Conservation (phyloP, 202 grass and related monocot genomes). For the Setaria italica region DNA sequence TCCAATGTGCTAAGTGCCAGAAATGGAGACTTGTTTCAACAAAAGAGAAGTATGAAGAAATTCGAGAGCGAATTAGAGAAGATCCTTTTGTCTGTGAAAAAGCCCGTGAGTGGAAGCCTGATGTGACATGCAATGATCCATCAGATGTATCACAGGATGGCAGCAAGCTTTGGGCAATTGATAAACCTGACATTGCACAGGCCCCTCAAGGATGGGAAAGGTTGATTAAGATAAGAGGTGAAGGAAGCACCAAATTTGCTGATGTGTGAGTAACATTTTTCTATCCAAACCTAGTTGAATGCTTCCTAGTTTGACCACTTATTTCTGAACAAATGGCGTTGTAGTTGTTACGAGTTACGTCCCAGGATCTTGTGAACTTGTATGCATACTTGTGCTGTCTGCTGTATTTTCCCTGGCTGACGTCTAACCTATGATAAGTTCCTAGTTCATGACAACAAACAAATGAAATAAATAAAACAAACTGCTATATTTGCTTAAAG, state of each 20-base stretch:
- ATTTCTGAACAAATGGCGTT: background rate
- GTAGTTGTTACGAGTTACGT: background rate
- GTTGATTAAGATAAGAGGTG: conserved; percentile 62
- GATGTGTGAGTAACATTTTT: conserved; percentile 63
- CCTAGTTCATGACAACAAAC: background rate
- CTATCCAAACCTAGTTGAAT: conserved; percentile 16
- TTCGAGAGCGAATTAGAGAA: conserved; percentile 51
- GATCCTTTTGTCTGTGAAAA: conserved; percentile 59
- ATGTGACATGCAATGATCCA: conserved; percentile 60
- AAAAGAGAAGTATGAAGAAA: conserved; percentile 76
- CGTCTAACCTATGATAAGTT: background rate
- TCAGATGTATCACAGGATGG: conserved; percentile 70
- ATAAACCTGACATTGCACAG: conserved; percentile 57
- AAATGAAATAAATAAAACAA: background rate
- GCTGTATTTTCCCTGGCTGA: background rate
- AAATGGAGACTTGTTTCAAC: conserved; percentile 75
- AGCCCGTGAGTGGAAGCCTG: conserved; percentile 64
- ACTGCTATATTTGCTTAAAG: background rate
- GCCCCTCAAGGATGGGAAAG: conserved; percentile 73
- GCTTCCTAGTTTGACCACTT: background rate
- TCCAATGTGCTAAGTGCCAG: conserved; percentile 68
- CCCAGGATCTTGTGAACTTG: background rate
- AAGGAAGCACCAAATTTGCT: conserved; percentile 64
- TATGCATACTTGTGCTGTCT: conserved; percentile 5
- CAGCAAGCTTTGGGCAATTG: conserved; percentile 68